Evolutionary conservation across 495 filamentous ascomycete species (phyloP).

Genomic region (Hypoxylon fuscum): DNA sequence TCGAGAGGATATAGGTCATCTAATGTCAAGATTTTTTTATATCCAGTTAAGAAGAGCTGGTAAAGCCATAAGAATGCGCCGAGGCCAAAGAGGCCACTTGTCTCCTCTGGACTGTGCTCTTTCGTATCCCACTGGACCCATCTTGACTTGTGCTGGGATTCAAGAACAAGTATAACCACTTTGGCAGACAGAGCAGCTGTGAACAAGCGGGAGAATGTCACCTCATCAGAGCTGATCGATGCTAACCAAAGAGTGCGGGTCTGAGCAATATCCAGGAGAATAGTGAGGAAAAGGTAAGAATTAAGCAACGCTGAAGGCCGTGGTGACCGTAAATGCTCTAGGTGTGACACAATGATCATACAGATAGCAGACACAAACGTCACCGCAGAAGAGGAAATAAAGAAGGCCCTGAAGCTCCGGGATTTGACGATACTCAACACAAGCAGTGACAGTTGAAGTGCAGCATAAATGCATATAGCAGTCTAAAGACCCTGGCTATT

Average conservation of each 20-base stretch:
- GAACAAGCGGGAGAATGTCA: constrained; percentile 54
- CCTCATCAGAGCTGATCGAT: constrained; percentile 39
- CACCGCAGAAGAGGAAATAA: constrained; percentile 56
- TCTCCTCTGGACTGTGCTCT: constrained; percentile 67
- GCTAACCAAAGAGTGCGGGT: constrained; percentile 67
- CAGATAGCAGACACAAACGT: constrained; percentile 44
- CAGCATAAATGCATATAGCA: constrained; percentile 52
- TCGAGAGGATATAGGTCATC: constrained; percentile 60
- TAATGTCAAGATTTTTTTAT: constrained; percentile 50
- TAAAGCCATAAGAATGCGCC: constrained; percentile 69
- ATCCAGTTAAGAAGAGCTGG: constrained; percentile 59
- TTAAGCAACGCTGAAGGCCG: constrained; percentile 69
- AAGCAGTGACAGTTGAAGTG: constrained; percentile 56
- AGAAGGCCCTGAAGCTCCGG: constrained; percentile 48
- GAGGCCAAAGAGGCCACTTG: constrained; percentile 60
- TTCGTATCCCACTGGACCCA: constrained; percentile 49
- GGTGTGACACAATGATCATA: constrained; percentile 60
- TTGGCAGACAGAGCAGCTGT: constrained; percentile 60
- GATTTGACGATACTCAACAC: constrained; percentile 53
- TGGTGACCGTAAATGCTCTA: constrained; percentile 63
- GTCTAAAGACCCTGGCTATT: constrained; percentile 39
- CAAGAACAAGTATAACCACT: constrained; percentile 58
- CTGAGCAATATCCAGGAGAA: constrained; percentile 67
- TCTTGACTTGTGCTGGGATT: constrained; percentile 62
- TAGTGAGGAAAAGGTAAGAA: constrained; percentile 65